phyloP scores from a whole-genome alignment of 805 yeast species.

The Starmerella floricola region DNA sequence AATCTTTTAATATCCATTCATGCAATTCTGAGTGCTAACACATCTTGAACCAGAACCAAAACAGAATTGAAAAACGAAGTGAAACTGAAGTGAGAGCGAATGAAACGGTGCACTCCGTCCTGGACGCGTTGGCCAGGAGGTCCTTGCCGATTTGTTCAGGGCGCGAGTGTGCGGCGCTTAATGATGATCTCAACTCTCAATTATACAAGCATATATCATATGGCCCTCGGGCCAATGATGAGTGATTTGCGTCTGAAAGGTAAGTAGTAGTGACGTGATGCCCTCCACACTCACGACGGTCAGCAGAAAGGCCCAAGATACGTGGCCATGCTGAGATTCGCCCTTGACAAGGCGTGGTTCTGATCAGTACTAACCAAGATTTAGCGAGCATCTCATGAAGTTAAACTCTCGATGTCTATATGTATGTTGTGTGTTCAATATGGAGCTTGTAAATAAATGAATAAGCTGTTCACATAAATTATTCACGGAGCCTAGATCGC shows the following conservation, averaged over 20 bases:
- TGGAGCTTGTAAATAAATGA: background rate
- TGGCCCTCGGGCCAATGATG: constrained; percentile 42
- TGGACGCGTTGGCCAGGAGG: constrained; percentile 7
- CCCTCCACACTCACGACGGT: constrained; percentile 58
- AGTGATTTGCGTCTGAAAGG: constrained; percentile 45
- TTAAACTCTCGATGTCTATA: too few species aligned
- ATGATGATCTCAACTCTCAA: constrained; percentile 61
- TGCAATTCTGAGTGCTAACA: constrained; percentile 59
- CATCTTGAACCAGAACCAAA: background rate
- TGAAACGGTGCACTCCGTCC: too few species aligned
- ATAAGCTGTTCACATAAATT: too few species aligned
- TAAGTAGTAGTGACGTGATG: constrained; percentile 37
- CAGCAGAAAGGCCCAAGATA: constrained; percentile 43
- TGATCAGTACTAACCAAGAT: constrained; percentile 27
- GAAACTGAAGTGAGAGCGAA: too few species aligned
- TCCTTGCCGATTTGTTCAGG: constrained; percentile 8
- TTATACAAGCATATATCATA: constrained; percentile 99
- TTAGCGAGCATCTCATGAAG: too few species aligned
- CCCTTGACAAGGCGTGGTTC: constrained; percentile 80
- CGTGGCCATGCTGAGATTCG: constrained; percentile 60
- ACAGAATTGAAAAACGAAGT: background rate
- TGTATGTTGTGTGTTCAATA: too few species aligned
- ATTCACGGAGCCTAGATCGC: too few species aligned
- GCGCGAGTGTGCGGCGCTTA: constrained; percentile 20
- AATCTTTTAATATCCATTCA: constrained; percentile 78